These are phyloP conservation scores for Citrus cavaleriei DNA, from an alignment of 345 rosid genomes.

Conservation along the genomic window DNA sequence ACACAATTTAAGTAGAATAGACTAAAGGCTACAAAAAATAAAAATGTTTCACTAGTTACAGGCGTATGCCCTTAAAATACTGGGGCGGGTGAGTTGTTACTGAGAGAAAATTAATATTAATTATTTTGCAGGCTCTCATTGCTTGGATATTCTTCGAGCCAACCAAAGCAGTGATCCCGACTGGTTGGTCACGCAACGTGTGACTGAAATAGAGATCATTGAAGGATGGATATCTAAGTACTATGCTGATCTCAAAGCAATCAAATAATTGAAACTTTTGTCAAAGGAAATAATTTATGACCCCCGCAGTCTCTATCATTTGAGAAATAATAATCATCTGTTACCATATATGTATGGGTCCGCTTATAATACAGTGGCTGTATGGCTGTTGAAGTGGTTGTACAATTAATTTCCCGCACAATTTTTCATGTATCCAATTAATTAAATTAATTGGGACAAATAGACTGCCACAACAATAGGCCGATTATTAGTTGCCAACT, in stretches of 20 bases:
- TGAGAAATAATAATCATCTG: too few species aligned
- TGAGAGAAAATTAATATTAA: not conserved
- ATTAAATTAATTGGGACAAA: too few species aligned
- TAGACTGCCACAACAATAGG: too few species aligned
- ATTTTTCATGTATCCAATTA: too few species aligned
- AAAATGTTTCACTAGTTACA: not conserved
- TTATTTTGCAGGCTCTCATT: constrained; percentile 29
- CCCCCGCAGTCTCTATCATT: too few species aligned
- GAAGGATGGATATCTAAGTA: constrained; percentile 23
- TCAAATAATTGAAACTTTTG: not conserved
- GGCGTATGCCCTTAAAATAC: not conserved
- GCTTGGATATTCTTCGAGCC: constrained; percentile 28
- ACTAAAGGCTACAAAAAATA: too few species aligned
- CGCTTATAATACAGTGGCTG: too few species aligned
- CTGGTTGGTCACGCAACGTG: constrained; percentile 32
- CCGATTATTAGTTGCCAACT: too few species aligned
- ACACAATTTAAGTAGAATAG: too few species aligned
- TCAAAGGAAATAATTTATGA: not conserved
- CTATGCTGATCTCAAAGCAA: constrained; percentile 15
- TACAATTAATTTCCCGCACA: too few species aligned
- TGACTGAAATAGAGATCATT: constrained; percentile 22
- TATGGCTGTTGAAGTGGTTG: too few species aligned
- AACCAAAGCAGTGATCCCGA: constrained; percentile 17
- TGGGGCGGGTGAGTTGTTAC: not conserved
- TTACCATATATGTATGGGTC: too few species aligned